phyloP scores from a whole-genome alignment of 169 alveolate species.

The Cryptosporidium felis region DNA sequence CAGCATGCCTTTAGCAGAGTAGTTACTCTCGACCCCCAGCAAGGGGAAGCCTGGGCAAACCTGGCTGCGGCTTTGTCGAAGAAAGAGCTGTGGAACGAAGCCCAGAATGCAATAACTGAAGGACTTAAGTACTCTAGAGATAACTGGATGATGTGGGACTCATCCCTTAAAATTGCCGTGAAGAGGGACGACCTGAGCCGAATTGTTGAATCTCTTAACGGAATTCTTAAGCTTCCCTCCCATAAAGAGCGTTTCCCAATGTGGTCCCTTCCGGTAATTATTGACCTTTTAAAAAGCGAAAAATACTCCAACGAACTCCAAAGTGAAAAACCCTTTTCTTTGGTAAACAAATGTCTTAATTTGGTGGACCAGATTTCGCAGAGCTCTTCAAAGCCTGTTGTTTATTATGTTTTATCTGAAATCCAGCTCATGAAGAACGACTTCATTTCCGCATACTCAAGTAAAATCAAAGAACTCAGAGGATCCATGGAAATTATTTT shows the following conservation, averaged over 20 bases:
- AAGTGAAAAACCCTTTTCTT: constrained; percentile 27
- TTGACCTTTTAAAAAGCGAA: constrained; percentile 20
- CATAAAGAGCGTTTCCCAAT: constrained; percentile 48
- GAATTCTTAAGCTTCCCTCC: constrained; percentile 20
- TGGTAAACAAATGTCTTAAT: constrained; percentile 23
- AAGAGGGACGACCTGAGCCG: constrained; percentile 43
- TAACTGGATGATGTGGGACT: constrained; percentile 90
- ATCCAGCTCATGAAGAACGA: constrained; percentile 43
- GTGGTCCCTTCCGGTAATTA: constrained; percentile 58
- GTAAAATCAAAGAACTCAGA: constrained; percentile 51
- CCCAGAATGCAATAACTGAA: constrained; percentile 84
- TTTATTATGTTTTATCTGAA: constrained; percentile 36
- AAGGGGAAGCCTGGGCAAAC: constrained; percentile 94
- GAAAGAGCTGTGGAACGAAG: constrained; percentile 84
- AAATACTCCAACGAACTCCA: neutral
- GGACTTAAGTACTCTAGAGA: constrained; percentile 84
- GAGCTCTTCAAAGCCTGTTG: constrained; percentile 56
- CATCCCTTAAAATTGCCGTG: constrained; percentile 77
- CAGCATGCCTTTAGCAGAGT: constrained; percentile 83
- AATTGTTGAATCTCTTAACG: constrained; percentile 35
- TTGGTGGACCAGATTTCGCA: constrained; percentile 48
- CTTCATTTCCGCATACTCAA: constrained; percentile 22
- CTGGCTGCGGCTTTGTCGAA: constrained; percentile 86
- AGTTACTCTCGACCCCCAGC: constrained; percentile 83
- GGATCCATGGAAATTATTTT: constrained; percentile 49